Base-by-base conservation (phyloP, 495 filamentous ascomycete genomes). In the Massariosphaeria phaeospora region DNA sequence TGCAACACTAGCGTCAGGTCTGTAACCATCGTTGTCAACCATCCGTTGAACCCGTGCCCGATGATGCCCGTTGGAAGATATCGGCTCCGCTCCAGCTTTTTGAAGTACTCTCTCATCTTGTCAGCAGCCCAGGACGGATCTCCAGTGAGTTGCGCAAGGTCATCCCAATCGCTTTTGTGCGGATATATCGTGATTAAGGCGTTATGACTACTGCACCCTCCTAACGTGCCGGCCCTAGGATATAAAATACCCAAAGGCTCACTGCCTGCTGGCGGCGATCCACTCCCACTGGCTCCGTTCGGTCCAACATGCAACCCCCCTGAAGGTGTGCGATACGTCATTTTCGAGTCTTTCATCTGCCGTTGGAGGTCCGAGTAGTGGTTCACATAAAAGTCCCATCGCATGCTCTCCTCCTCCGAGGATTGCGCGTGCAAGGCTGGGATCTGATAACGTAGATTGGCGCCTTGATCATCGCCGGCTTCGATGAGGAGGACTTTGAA, bases 41-140 rank as follows among this genome's bases (percentile, higher is more conserved):
- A 85, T n/a, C 82, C 81, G 33, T 72, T 63, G 45, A 68, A 74
- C n/a, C 82, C 81, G 63, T 84, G 81, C 17, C 76, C 78, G 0
- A 59, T 39, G 1, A 50, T 24, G 0, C 68, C 59, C 9, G 69
- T 71, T 0, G 71, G 66, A 9, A 71, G 43, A 61, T 84, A 83
- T 25, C 73, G 54, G 55, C 77, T 76, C 25, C 73, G 72, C 66
- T 84, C 81, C 18, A 83, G 40, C 27, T 64, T 67, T 34, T 66
- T 66, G 43, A 78, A 73, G 55, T 76, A 75, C 36, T 69, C 60
- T 42, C 72, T 63, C 76, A 80, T 81, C 44, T 74, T 65, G 9
- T 49, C 35, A 2, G 71, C 60, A 2, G 57, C 64, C 76, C 77
- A 79, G 1, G 67, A 68, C 25, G 47, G 25, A 54, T 80, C 76